phyloP scores from a whole-genome alignment of 2,329 filamentous ascomycete genomes.

The Polytolypa hystricis region DNA sequence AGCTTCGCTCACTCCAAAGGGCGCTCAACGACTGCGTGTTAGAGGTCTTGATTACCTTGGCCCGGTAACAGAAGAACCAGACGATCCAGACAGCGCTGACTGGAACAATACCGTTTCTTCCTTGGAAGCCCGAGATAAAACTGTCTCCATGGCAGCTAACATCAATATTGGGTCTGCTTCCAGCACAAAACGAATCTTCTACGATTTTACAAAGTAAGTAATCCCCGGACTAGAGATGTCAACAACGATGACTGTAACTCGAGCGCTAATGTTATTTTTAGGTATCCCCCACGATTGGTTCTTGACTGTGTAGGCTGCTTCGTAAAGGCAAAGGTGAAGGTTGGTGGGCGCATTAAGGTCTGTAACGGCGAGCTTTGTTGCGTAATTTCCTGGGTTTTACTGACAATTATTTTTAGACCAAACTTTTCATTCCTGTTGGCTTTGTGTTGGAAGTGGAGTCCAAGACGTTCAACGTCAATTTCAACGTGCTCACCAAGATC shows the following conservation, averaged over 20 bases:
- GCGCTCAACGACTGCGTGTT: slow-evolving; percentile 1
- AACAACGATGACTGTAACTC: too few species aligned
- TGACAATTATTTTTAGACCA: too few species aligned
- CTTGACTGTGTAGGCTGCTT: slow-evolving; percentile 19
- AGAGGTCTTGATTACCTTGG: slow-evolving; percentile 5
- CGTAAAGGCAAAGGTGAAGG: slow-evolving; percentile 15
- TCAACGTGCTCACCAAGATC: slow-evolving; percentile 5
- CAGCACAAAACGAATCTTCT: slow-evolving; percentile 14
- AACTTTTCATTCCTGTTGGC: slow-evolving; percentile 13
- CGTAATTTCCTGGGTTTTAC: too few species aligned
- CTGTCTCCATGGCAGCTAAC: slow-evolving; percentile 11
- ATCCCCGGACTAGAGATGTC: too few species aligned
- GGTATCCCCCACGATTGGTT: slow-evolving; percentile 8
- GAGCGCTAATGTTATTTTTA: not conserved
- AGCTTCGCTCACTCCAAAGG: slow-evolving; percentile 3
- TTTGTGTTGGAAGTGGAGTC: slow-evolving; percentile 12
- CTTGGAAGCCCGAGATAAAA: slow-evolving; percentile 7
- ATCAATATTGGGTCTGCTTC: slow-evolving; percentile 15
- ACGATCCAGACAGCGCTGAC: too few species aligned
- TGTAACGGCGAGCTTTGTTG: too few species aligned
- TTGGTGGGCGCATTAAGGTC: slow-evolving; percentile 16
- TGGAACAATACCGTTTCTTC: slow-evolving; percentile 10
- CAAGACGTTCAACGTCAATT: slow-evolving; percentile 5
- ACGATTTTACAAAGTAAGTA: slow-evolving; percentile 11
- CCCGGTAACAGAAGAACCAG: too few species aligned